Base-by-base conservation (phyloP, 495 filamentous ascomycete genomes). In the Cenococcum geophilum region DNA sequence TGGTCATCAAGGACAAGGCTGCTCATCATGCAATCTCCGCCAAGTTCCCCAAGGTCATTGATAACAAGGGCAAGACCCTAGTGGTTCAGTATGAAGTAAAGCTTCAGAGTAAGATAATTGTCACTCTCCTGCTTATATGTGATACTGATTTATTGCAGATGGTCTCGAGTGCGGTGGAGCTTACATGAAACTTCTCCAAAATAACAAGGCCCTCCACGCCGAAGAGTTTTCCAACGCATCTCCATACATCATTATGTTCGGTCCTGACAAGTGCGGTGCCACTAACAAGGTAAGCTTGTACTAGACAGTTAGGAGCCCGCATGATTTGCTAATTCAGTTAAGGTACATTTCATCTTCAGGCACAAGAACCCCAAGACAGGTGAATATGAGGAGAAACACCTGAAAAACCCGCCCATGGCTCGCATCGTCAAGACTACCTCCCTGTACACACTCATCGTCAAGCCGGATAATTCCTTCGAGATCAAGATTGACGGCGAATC, bases 311-410 rank as follows among this genome's bases (percentile, higher is more conserved):
- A 3, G 27, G 27, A 32, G 27, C 27, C 6, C 6, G 27, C 27
- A 32, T 32, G 27, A 5, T 25, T 27, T 55, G 27, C 65, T 64
- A 45, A 65, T 51, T 3, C 0, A 8, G 18, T 23, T n/a, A 57
- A 86, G 83, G 89, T 99, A 59, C 95, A 99, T 82, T 96, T 99
- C 79, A 99, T 99, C 77, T 95, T 99, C 87, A 92, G 93, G 74
- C 95, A 97, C 89, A 99, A 97, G 88, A 99, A 97, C 84, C 95
- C 95, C 71, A 97, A 96, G 88, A 97, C 91, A 53, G 92, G 93
- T 76, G 92, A 97, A 76, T 99, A 99, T 70, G 93, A 97, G 83
- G 95, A 99, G 88, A 99, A 99, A 85, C 95, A 99, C 79, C 82
- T 97, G 57, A 88, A 83, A 74, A 81, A 82, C 68, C 85, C 93